Evolutionary conservation across 1,139 yeast genomes (phyloP).

Genomic region (Geotrichum europaeum): DNA sequence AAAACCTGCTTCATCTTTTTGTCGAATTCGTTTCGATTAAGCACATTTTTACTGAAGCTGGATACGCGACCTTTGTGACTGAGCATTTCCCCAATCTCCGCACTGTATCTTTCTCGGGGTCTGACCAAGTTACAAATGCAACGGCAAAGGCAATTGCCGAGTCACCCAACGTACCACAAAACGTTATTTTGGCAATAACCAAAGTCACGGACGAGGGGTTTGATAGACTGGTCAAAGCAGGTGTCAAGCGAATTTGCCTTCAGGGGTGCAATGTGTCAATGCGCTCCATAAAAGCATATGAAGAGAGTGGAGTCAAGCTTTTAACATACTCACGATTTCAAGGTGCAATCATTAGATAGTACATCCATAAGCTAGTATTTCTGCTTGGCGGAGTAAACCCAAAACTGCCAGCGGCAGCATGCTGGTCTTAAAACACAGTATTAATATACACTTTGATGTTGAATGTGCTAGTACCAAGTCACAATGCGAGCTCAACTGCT

Average conservation of each 20-base stretch:
- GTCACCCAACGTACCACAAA: slow-evolving; percentile 1
- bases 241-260: slow-evolving; percentile 11
- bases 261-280: slow-evolving; percentile 8
- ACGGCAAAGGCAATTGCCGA: slow-evolving; percentile 13
- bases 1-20: slow-evolving; percentile 4
- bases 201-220: slow-evolving; percentile 9
- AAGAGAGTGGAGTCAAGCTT: background rate
- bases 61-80: slow-evolving; percentile 3
- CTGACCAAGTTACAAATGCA: slow-evolving; percentile 3
- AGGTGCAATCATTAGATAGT: background rate
- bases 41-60: slow-evolving; percentile 1
- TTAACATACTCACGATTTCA: slow-evolving; percentile 4
- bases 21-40: slow-evolving; percentile 4
- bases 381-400: background rate
- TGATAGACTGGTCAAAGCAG: slow-evolving; percentile 8
- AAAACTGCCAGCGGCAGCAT: background rate
- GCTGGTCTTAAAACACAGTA: too few relatives aligned
- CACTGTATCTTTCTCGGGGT: slow-evolving; percentile 11
- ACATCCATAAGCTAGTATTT: background rate
- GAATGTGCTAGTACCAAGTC: too few relatives aligned
- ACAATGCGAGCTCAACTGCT: too few relatives aligned
- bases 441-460: too few relatives aligned
- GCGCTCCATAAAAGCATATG: background rate
- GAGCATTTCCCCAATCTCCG: slow-evolving; percentile 5
- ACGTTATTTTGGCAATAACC: slow-evolving; percentile 11